These are phyloP conservation scores for Xylaria digitata DNA, from an alignment of 2,329 filamentous ascomycete species.

Conservation along the genomic window DNA sequence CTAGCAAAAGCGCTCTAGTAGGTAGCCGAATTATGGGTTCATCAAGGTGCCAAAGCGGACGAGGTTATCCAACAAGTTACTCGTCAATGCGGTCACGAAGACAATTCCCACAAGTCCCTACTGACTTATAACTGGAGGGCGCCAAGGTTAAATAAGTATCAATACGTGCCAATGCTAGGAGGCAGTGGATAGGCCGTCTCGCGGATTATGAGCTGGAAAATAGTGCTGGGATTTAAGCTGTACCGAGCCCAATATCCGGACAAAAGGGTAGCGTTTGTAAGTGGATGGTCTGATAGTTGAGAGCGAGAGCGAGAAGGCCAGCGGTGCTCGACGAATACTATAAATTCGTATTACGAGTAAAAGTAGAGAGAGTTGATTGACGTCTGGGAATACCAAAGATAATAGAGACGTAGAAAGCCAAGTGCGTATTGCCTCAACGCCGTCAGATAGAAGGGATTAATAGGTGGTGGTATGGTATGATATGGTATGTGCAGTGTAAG, in stretches of 20 bases:
- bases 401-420: slow-evolving; percentile 10
- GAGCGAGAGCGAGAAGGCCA: neutral
- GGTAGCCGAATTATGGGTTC: slow-evolving; percentile 1
- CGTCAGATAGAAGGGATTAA: slow-evolving; percentile 23
- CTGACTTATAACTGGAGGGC: slow-evolving; percentile 9
- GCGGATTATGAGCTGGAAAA: slow-evolving; percentile 12
- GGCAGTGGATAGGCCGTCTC: slow-evolving; percentile 9
- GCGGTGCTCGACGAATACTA: slow-evolving; percentile 20
- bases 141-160: slow-evolving; percentile 8
- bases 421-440: slow-evolving; percentile 23
- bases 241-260: slow-evolving; percentile 10
- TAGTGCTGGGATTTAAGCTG: slow-evolving; percentile 8
- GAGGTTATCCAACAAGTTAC: slow-evolving; percentile 2
- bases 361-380: neutral
- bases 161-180: slow-evolving; percentile 15
- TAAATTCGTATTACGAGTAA: slow-evolving; percentile 32
- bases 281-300: slow-evolving; percentile 6
- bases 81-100: slow-evolving; percentile 9
- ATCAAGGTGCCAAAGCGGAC: slow-evolving; percentile 3
- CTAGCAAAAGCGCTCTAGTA: slow-evolving; percentile 1
- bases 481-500: slow-evolving; percentile 21
- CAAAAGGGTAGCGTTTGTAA: slow-evolving; percentile 25
- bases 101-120: neutral
- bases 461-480: slow-evolving; percentile 9
- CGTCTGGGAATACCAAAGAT: slow-evolving; percentile 16